phyloP scores from a whole-genome alignment of 2,329 filamentous ascomycete species.

The Penicillium brasilianum region DNA sequence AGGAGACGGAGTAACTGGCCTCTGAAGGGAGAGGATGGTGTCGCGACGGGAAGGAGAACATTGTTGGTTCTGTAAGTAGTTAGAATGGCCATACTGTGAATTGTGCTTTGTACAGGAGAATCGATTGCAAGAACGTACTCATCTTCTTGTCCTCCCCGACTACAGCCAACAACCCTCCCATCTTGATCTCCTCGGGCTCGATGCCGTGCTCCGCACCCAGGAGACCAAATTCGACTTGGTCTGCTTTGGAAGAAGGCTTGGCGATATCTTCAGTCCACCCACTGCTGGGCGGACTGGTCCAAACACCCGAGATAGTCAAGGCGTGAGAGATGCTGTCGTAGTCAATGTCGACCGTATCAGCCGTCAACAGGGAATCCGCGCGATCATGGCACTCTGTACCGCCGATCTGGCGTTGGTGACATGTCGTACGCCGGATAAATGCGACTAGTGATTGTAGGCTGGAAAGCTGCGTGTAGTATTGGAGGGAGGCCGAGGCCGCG shows the following conservation, averaged over 20 bases:
- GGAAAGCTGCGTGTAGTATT: conserved; percentile 72
- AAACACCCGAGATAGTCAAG: conserved; percentile 69
- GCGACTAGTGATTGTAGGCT: conserved; percentile 60
- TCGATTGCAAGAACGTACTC: conserved; percentile 48
- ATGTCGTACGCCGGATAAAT: conserved; percentile 61
- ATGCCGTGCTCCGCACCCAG: conserved; percentile 64
- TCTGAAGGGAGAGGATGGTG: conserved; percentile 65
- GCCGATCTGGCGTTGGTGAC: conserved; percentile 47
- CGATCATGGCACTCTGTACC: conserved; percentile 56
- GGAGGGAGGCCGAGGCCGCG: conserved; percentile 65
- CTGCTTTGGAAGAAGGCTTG: conserved; percentile 35
- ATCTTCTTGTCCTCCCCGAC: conserved; percentile 75
- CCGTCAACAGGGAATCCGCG: conserved; percentile 55
- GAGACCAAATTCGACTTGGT: conserved; percentile 80
- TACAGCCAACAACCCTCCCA: conserved; percentile 79
- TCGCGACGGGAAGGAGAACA: conserved; percentile 83
- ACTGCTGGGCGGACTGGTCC: conserved; percentile 49
- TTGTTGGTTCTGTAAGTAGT: conserved; percentile 63
- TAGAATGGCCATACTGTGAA: not conserved
- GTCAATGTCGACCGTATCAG: conserved; percentile 75
- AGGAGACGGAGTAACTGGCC: conserved; percentile 65
- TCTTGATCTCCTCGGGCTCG: conserved; percentile 74
- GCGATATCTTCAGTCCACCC: conserved; percentile 56
- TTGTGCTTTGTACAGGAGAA: not conserved
- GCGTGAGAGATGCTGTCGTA: conserved; percentile 72